Conservation (phyloP, 768 basidiomycete species). For the Phylloporus scabripes region DNA sequence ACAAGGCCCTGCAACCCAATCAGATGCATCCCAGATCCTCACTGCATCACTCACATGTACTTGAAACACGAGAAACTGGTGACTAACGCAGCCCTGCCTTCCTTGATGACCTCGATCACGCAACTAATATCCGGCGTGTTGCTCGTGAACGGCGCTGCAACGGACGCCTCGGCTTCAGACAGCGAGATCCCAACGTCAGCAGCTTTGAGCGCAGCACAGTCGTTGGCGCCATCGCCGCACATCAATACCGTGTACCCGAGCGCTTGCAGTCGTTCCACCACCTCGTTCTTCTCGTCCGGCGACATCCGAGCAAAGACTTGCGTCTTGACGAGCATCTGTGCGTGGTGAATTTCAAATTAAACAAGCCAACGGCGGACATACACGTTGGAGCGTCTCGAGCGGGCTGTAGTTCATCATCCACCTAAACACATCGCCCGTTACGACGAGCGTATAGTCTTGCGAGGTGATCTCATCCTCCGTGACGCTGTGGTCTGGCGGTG, state of each 20-base stretch:
- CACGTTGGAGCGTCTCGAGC: conserved; percentile 88
- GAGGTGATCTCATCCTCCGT: conserved; percentile 68
- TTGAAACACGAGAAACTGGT: conserved; percentile 99
- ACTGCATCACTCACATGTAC: conserved; percentile 72
- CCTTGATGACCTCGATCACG: conserved; percentile 93
- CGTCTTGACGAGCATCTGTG: conserved; percentile 93
- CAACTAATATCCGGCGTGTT: conserved; percentile 92
- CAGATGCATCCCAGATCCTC: not conserved
- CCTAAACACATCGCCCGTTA: conserved; percentile 93
- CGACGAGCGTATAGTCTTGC: conserved; percentile 85
- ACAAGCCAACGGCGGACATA: conserved; percentile 27
- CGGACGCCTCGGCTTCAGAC: conserved; percentile 97
- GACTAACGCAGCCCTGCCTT: conserved; percentile 91
- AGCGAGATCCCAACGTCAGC: conserved; percentile 96
- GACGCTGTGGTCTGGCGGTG: conserved; percentile 64
- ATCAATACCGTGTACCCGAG: conserved; percentile 96
- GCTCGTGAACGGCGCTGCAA: conserved; percentile 96
- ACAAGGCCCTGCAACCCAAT: conserved; percentile 71
- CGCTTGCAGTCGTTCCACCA: conserved; percentile 88
- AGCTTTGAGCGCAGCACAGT: conserved; percentile 96
- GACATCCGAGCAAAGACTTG: conserved; percentile 99
- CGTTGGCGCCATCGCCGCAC: conserved; percentile 99
- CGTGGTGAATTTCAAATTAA: not conserved
- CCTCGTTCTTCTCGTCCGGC: conserved; percentile 98
- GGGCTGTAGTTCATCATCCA: conserved; percentile 98